Percentiles rank a stretch among this genome's conserved stretches.
Conservation (phyloP, 2,329 filamentous ascomycete species). For the Colletotrichum nymphaeae region DNA sequence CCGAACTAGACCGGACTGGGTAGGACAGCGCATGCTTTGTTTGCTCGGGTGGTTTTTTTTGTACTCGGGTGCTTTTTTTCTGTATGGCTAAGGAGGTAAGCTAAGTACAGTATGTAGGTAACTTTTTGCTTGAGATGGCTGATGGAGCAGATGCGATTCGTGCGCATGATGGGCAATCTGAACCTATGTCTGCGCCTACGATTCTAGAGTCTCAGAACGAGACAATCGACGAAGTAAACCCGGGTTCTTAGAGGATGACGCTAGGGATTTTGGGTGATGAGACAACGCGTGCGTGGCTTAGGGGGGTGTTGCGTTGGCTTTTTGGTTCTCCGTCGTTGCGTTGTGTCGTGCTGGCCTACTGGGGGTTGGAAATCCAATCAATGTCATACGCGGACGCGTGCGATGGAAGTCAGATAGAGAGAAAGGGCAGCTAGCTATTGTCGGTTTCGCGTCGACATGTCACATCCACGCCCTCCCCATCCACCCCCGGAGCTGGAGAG, state of each 20-base stretch:
- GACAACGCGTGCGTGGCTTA: not conserved
- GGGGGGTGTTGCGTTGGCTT: not conserved
- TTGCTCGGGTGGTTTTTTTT: not conserved
- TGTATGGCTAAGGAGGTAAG: no score
- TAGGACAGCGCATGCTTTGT: conserved; percentile 14
- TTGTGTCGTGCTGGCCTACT: no score
- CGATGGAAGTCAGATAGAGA: not conserved
- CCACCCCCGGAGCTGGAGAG: no score
- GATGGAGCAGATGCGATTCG: not conserved
- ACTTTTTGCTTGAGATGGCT: no score
- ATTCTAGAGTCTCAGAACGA: not conserved
- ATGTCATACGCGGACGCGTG: not conserved
- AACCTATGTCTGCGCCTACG: not conserved
- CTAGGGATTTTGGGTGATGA: conserved; percentile 3
- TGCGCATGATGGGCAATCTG: not conserved
- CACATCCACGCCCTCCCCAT: not conserved
- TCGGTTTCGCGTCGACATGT: not conserved
- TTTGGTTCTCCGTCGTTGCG: no score
- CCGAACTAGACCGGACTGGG: conserved; percentile 14
- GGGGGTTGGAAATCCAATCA: not conserved
- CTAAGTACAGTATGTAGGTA: no score
- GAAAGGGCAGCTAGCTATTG: not conserved
- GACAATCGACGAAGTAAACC: conserved; percentile 34
- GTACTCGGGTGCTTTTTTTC: not conserved
- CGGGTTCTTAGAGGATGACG: conserved; percentile 11